Evolutionary conservation across 1,284 basidiomycete genomes (phyloP).

Genomic region (Vanrija sp.): DNA sequence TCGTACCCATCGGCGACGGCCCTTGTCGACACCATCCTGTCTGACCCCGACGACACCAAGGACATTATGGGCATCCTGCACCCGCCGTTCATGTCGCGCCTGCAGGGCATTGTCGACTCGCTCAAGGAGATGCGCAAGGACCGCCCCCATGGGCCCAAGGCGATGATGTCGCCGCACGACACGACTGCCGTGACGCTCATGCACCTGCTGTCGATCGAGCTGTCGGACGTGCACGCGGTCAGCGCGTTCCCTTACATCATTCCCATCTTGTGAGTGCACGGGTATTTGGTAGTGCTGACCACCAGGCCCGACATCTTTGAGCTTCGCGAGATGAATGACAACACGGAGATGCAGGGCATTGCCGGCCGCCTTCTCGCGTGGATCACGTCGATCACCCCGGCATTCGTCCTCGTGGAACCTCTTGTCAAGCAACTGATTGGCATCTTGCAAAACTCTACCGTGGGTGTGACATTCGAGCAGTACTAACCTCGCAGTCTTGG

Average conservation of each 20-base stretch:
- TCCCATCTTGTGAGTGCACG: constrained; percentile 62
- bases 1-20: constrained; percentile 63
- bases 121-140: constrained; percentile 66
- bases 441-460: constrained; percentile 47
- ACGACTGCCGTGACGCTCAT: constrained; percentile 70
- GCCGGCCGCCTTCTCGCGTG: constrained; percentile 49
- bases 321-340: constrained; percentile 49
- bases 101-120: constrained; percentile 57
- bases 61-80: constrained; percentile 72
- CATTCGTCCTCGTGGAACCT: constrained; percentile 49
- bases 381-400: constrained; percentile 51
- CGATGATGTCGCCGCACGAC: constrained; percentile 81
- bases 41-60: constrained; percentile 53
- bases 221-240: constrained; percentile 70
- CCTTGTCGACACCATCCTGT: constrained; percentile 62
- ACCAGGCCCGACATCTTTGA: constrained; percentile 47
- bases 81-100: constrained; percentile 57
- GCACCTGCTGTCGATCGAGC: constrained; percentile 67
- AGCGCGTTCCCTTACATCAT: constrained; percentile 71
- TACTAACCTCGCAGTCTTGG: constrained; percentile 44
- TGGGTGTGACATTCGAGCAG: constrained; percentile 15
- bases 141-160: constrained; percentile 77
- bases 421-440: constrained; percentile 47
- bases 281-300: neutral
- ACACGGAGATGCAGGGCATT: constrained; percentile 47